phyloP scores from a whole-genome alignment of 305 asterid genomes.

The Rubia balearica region DNA sequence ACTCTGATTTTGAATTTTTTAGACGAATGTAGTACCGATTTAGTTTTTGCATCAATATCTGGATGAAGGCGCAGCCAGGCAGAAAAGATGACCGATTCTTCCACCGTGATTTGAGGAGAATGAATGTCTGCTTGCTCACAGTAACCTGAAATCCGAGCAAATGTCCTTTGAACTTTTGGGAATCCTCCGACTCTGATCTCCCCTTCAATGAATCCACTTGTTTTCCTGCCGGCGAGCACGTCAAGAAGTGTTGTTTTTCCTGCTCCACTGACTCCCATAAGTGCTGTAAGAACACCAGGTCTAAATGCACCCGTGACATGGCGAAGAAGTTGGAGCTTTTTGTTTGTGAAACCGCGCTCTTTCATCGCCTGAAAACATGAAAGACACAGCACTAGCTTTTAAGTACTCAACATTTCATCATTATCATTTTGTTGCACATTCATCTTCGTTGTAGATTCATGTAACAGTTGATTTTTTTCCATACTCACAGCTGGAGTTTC shows the following conservation, averaged over 20 bases:
- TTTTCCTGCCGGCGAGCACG: slow-evolving; percentile 34
- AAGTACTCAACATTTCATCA: background rate
- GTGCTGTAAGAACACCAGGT: slow-evolving; percentile 29
- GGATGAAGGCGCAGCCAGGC: slow-evolving; percentile 10
- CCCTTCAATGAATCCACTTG: slow-evolving; percentile 28
- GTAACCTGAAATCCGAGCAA: slow-evolving; percentile 17
- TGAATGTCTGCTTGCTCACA: slow-evolving; percentile 6
- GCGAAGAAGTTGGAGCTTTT: slow-evolving; percentile 28
- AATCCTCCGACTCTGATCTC: slow-evolving; percentile 29
- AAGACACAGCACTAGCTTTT: background rate
- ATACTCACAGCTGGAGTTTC: slow-evolving; percentile 29
- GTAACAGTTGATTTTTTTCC: background rate
- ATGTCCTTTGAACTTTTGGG: slow-evolving; percentile 27
- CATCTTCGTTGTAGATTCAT: background rate
- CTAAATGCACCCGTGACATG: slow-evolving; percentile 26
- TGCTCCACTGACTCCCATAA: slow-evolving; percentile 28
- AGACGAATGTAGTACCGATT: slow-evolving; percentile 65
- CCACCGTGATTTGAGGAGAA: slow-evolving; percentile 5
- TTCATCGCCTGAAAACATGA: slow-evolving; percentile 25
- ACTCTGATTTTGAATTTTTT: too few relatives aligned
- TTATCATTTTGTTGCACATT: background rate
- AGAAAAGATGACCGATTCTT: slow-evolving; percentile 6
- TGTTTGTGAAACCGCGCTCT: slow-evolving; percentile 21
- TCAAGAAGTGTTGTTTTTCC: slow-evolving; percentile 38
- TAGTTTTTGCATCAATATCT: slow-evolving; percentile 7